A percentile compares a stretch with the other conserved stretches of the same genome.
phyloP scores from a whole-genome alignment of 352 stramenopile species.

The Globisporangium megalacanthum region DNA sequence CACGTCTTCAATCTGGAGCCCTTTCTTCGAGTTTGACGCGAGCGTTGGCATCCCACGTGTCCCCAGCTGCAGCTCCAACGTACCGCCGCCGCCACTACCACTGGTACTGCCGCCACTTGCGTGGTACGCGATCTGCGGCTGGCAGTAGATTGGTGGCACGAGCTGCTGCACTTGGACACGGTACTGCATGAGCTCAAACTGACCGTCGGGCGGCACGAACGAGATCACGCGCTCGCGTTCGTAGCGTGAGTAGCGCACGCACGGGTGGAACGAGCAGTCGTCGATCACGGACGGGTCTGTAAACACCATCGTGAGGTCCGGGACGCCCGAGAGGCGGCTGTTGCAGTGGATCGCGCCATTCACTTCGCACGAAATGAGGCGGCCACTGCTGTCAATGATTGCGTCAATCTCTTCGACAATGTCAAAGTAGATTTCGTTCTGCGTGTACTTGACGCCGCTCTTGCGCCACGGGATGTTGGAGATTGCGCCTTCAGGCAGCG shows the following conservation, averaged over 20 bases:
- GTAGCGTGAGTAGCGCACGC: conserved; percentile 95
- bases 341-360: conserved; percentile 94
- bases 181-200: conserved; percentile 94
- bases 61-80: conserved; percentile 68
- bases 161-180: conserved; percentile 79
- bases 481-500: conserved; percentile 88
- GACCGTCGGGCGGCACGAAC: conserved; percentile 97
- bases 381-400: conserved; percentile 91
- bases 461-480: conserved; percentile 98
- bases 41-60: conserved; percentile 73
- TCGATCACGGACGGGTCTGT: conserved; percentile 95
- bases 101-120: too few species aligned
- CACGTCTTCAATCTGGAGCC: conserved; percentile 87
- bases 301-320: conserved; percentile 96
- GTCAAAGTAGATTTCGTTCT: conserved; percentile 99
- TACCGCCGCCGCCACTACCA: conserved; percentile 49
- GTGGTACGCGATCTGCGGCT: conserved; percentile 82
- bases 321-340: conserved; percentile 94
- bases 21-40: conserved; percentile 77
- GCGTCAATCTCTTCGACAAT: conserved; percentile 97
- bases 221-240: conserved; percentile 95
- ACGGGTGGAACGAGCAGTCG: conserved; percentile 98
- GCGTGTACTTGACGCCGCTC: conserved; percentile 92
- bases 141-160: conserved; percentile 85
- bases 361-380: conserved; percentile 93